Evolutionary conservation across 192 early-diverging fungal genomes (phyloP).

Genomic region (Coemansia sp.): DNA sequence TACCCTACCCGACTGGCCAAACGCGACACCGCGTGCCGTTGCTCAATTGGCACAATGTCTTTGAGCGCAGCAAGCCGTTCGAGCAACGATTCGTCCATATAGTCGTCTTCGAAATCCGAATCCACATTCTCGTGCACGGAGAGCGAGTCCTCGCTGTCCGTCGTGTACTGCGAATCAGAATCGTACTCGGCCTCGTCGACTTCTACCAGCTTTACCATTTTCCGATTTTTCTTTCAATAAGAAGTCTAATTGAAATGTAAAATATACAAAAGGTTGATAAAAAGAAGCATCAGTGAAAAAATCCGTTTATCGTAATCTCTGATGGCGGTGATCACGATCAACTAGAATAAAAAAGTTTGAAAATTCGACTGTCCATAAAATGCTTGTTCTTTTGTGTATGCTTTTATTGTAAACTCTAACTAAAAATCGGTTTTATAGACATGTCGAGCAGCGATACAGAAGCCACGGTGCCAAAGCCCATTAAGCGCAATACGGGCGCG

Average conservation of each 20-base stretch:
- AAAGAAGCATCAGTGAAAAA: neutral
- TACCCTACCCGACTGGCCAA: slow-evolving; percentile 58
- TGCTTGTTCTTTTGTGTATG: neutral
- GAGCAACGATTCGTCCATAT: slow-evolving; percentile 74
- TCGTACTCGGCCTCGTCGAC: slow-evolving; percentile 44
- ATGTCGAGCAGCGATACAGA: neutral
- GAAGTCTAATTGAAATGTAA: neutral
- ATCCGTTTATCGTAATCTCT: neutral
- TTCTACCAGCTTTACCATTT: slow-evolving; percentile 49
- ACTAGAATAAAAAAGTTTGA: neutral
- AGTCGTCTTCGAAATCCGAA: slow-evolving; percentile 37
- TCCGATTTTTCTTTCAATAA: neutral
- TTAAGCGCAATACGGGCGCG: slow-evolving; percentile 34
- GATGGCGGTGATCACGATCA: neutral
- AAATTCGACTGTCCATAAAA: no score
- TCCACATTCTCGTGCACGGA: no score
- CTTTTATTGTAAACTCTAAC: neutral
- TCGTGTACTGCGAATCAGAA: slow-evolving; percentile 51
- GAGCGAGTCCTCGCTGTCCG: slow-evolving; percentile 40
- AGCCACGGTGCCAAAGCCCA: slow-evolving; percentile 11
- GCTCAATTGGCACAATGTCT: slow-evolving; percentile 81
- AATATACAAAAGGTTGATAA: slow-evolving; percentile 3
- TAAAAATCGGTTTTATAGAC: neutral
- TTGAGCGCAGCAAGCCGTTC: slow-evolving; percentile 81
- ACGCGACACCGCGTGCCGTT: slow-evolving; percentile 64